A percentile compares a stretch with the other conserved stretches of the same genome.
These are phyloP conservation scores for Leccinum rimulosum DNA, from an alignment of 768 basidiomycete species.

Conservation along the genomic window DNA sequence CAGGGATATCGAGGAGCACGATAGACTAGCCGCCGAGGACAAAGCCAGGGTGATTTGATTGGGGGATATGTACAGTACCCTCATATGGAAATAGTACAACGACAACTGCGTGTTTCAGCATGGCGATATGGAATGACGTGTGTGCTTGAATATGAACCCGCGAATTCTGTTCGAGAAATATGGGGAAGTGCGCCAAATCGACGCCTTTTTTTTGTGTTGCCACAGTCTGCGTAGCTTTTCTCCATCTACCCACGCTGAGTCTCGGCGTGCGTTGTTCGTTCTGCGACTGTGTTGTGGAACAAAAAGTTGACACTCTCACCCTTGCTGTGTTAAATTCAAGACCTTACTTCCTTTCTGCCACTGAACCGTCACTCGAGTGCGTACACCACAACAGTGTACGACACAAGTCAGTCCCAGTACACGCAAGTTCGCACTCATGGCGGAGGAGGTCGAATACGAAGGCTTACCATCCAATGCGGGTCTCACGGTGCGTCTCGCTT, in stretches of 20 bases:
- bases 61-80: background rate
- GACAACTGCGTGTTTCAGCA: background rate
- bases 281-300: constrained; percentile 1
- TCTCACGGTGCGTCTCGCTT: constrained; percentile 50
- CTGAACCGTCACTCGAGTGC: constrained; percentile 1
- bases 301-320: constrained; percentile 11
- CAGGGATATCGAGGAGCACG: constrained; percentile 78
- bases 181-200: background rate
- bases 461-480: constrained; percentile 73
- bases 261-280: constrained; percentile 1
- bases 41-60: constrained; percentile 18
- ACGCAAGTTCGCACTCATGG: constrained; percentile 26
- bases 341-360: background rate
- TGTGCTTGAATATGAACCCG: background rate
- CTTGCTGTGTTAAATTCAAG: background rate
- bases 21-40: constrained; percentile 53
- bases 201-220: background rate
- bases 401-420: constrained; percentile 5
- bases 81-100: constrained; percentile 1
- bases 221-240: background rate
- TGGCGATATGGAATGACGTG: background rate
- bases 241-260: background rate
- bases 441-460: constrained; percentile 61
- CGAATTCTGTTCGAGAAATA: background rate
- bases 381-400: constrained; percentile 4